These are phyloP conservation scores for Eucalyptus sp. DNA, from an alignment of 345 rosid species.

Conservation along the genomic window DNA sequence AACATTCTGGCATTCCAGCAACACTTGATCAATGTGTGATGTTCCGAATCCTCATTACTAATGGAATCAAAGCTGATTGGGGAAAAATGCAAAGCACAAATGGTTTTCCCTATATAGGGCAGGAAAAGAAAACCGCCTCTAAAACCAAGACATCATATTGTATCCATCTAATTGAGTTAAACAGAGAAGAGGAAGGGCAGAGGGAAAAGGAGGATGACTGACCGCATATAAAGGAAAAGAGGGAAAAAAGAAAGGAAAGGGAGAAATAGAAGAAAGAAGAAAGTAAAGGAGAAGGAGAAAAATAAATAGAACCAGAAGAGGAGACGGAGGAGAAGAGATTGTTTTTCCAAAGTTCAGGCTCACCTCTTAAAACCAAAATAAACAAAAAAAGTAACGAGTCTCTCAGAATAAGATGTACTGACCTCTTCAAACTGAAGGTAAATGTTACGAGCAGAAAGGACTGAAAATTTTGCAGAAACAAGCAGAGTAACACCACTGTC, in stretches of 20 bases:
- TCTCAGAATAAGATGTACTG: background rate
- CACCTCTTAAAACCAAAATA: background rate
- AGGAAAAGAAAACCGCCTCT: background rate
- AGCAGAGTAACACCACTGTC: constrained; percentile 86
- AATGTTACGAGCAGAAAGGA: constrained; percentile 63
- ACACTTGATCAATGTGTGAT: background rate
- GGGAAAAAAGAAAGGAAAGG: background rate
- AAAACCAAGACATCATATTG: background rate
- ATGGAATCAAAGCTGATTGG: background rate
- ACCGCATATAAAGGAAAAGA: background rate
- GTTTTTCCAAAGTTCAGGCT: background rate
- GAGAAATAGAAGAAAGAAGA: background rate
- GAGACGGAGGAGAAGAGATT: background rate
- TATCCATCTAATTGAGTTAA: background rate
- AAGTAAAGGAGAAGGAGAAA: background rate
- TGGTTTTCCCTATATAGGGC: background rate
- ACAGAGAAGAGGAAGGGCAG: background rate
- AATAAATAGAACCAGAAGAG: background rate
- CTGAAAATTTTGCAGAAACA: constrained; percentile 75
- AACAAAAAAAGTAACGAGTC: background rate
- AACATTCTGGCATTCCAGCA: background rate
- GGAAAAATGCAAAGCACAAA: background rate
- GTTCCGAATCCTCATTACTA: background rate
- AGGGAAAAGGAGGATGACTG: background rate
- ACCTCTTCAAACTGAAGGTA: constrained; percentile 94